These are phyloP conservation scores for Nigrospora sphaerica DNA, from an alignment of 2,329 filamentous ascomycete species.

Conservation along the genomic window DNA sequence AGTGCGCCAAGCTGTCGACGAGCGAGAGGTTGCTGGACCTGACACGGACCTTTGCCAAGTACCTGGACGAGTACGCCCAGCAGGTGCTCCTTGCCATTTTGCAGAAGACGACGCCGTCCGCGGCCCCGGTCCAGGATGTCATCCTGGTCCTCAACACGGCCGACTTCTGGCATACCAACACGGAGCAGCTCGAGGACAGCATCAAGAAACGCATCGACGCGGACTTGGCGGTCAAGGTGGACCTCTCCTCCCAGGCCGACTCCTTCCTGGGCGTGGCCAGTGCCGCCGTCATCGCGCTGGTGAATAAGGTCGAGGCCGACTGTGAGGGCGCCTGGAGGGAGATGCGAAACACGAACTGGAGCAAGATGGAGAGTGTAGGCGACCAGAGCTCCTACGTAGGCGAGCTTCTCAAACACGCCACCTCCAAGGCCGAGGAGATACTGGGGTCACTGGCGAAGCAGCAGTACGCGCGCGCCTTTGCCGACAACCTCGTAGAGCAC, in stretches of 20 bases:
- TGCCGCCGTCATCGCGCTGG: conserved; percentile 74
- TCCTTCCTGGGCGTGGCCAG: conserved; percentile 93
- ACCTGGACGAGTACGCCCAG: conserved; percentile 91
- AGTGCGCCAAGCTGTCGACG: conserved; percentile 93
- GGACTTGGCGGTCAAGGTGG: conserved; percentile 67
- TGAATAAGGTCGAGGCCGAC: conserved; percentile 73
- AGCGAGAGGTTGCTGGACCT: conserved; percentile 81
- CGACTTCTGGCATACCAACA: conserved; percentile 94
- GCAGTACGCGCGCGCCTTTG: conserved; percentile 90
- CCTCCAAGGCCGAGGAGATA: conserved; percentile 66
- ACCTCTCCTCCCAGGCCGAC: conserved; percentile 88
- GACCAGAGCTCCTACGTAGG: conserved; percentile 91
- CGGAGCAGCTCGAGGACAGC: conserved; percentile 87
- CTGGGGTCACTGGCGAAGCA: conserved; percentile 75
- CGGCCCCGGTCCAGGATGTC: conserved; percentile 61
- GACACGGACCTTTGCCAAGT: conserved; percentile 79
- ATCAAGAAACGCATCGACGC: conserved; percentile 85
- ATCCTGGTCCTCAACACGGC: conserved; percentile 90
- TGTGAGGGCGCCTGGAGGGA: conserved; percentile 89
- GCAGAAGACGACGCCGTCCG: conserved; percentile 47
- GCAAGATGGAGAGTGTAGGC: conserved; percentile 83
- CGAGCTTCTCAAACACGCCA: conserved; percentile 69
- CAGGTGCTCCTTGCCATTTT: conserved; percentile 75
- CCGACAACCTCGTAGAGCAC: conserved; percentile 89
- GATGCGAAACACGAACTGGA: conserved; percentile 96